Evolutionary conservation across 371 early-diverging fungal species (phyloP), one percentile per base, ranked within the genome.

Genomic region (Rhizopus stolonifer): DNA sequence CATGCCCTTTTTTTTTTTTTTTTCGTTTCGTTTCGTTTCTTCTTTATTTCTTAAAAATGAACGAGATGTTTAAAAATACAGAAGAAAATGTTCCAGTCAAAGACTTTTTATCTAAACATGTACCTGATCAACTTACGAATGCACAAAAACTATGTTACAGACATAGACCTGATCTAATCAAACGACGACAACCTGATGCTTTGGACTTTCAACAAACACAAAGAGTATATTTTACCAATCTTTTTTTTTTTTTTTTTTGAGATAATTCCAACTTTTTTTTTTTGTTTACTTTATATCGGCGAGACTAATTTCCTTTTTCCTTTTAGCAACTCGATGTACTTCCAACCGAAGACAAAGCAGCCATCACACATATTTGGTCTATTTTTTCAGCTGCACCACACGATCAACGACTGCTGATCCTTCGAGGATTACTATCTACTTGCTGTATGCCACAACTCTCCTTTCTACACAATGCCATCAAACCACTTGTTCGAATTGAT

Each of bases 361-460:
- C 70, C 18, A 75, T 83, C 36, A 68, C 74, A 18, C 68, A 65
- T 17, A 72, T 84, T 19, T 85, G 86, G 87, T 60, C 69, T 6
- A 42, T 68, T 14, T 83, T 84, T 49, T 69, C 72, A 26, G 70
- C 81, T 2, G 77, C 83, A 48, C 65, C 81, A 17, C 67, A 81
- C 2, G 71, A 69, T 49, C 77, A 73, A 38, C 79, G 86, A 14
- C 60, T 77, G 24, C 52, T 85, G 15, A 84, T 88, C 21, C 69
- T 86, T 25, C 65, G 70, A 64, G 88, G 90, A 0, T 65, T 90
- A 21, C 67, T 90, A 26, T 80, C 83, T 29, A 79, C 81, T 17
- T 83, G 79, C 52, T 89, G 88, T 54, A 77, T 84, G 49, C 84
- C 87, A 32, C 88, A 90, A 64, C 86, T 93, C 11, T 90, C 92